These are phyloP conservation scores for Phialocephala subalpina DNA, from an alignment of 2,329 filamentous ascomycete genomes.

Conservation along the genomic window DNA sequence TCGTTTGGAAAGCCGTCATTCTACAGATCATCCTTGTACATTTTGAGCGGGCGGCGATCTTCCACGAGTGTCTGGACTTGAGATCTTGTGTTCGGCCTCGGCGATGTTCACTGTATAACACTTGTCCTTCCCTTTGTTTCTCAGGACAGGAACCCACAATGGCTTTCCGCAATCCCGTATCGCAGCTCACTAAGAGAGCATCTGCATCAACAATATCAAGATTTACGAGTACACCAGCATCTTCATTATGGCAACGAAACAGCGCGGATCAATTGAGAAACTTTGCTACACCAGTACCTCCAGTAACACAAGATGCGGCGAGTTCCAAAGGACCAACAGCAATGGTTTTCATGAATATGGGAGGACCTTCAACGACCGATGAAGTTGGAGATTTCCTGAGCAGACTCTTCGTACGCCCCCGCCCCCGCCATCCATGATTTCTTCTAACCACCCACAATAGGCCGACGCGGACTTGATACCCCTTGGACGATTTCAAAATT, in stretches of 20 bases:
- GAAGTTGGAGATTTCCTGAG: conserved; percentile 92
- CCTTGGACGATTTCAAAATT: conserved; percentile 89
- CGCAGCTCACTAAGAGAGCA: conserved; percentile 41
- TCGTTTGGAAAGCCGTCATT: conserved; percentile 3
- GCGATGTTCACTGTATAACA: conserved; percentile 27
- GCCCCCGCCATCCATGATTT: conserved; percentile 14
- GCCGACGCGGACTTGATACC: conserved; percentile 94
- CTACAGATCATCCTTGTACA: conserved; percentile 16
- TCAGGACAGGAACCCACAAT: conserved; percentile 40
- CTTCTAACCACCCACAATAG: conserved; percentile 52
- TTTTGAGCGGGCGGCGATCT: conserved; percentile 8
- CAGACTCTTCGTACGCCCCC: conserved; percentile 80
- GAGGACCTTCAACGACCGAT: conserved; percentile 85
- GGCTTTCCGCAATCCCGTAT: conserved; percentile 49
- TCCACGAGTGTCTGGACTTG: conserved; percentile 1
- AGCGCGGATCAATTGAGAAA: conserved; percentile 48
- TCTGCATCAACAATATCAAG: conserved; percentile 38
- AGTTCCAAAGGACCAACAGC: conserved; percentile 84
- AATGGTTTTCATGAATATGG: conserved; percentile 99
- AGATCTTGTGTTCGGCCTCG: conserved; percentile 17
- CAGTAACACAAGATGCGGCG: conserved; percentile 80
- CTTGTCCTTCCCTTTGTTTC: conserved; percentile 10
- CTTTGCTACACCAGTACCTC: conserved; percentile 72
- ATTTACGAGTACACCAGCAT: conserved; percentile 41
- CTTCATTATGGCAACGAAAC: conserved; percentile 47